Evolutionary conservation across 225 moss, liverwort and hornwort genomes (phyloP).

Genomic region (Straminergon stramineum): DNA sequence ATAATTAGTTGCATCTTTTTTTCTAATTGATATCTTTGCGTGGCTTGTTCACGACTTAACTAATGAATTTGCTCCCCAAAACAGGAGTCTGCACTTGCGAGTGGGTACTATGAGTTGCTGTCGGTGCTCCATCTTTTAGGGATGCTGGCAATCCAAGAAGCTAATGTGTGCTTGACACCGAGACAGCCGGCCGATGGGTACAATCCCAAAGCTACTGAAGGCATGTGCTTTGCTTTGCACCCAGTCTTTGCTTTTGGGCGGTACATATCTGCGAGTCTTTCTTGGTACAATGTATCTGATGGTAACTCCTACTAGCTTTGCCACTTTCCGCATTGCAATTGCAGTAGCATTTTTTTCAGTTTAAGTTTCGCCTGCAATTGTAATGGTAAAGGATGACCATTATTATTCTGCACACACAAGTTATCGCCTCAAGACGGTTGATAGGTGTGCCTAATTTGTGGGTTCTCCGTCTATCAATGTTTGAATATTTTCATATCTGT

Average conservation of each 20-base stretch:
- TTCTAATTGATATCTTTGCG: not conserved
- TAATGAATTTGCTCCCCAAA: not conserved
- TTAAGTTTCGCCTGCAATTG: not conserved
- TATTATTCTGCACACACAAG: not conserved
- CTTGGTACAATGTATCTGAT: conserved; percentile 30
- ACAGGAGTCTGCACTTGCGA: conserved; percentile 29
- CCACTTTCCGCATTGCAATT: not conserved
- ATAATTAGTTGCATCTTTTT: too few relatives aligned
- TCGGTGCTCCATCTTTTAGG: conserved; percentile 42
- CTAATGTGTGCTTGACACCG: conserved; percentile 27
- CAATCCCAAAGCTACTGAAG: conserved; percentile 20
- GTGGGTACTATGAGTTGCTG: conserved; percentile 39
- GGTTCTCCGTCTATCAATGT: not conserved
- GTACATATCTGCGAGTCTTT: conserved; percentile 36
- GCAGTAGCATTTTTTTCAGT: not conserved
- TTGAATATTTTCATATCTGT: not conserved
- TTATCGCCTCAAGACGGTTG: not conserved
- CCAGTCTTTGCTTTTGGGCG: conserved; percentile 40
- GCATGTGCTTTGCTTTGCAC: conserved; percentile 42
- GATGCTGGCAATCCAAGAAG: conserved; percentile 33
- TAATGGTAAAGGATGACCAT: not conserved
- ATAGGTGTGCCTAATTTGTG: not conserved
- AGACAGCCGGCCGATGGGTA: conserved; percentile 10
- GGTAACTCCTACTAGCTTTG: conserved; percentile 21
- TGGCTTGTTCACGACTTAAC: not conserved